These are phyloP conservation scores for Exophiala sp. DNA, from an alignment of 2,329 filamentous ascomycete species.

Conservation along the genomic window DNA sequence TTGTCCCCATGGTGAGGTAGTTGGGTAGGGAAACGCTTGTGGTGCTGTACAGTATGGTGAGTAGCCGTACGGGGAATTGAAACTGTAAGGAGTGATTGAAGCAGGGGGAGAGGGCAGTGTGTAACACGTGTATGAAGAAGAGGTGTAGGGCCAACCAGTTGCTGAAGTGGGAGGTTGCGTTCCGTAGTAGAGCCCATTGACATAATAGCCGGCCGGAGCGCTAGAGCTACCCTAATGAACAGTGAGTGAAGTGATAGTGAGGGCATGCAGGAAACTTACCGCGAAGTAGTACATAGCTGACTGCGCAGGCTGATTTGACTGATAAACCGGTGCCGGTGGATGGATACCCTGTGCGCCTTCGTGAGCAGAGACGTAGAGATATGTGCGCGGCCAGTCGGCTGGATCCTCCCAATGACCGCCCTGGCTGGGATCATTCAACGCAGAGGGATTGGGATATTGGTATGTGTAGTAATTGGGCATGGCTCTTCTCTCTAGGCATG, in stretches of 20 bases:
- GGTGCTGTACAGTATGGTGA: slow-evolving; percentile 26
- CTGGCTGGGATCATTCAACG: slow-evolving; percentile 12
- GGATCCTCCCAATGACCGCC: slow-evolving; percentile 23
- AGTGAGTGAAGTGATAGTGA: slow-evolving; percentile 8
- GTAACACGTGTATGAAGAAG: slow-evolving; percentile 24
- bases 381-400: slow-evolving; percentile 26
- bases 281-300: slow-evolving; percentile 23
- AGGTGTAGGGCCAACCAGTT: slow-evolving; percentile 27
- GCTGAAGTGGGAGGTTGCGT: slow-evolving; percentile 14
- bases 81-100: slow-evolving; percentile 10
- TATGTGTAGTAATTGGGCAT: slow-evolving; percentile 25
- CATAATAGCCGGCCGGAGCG: slow-evolving; percentile 24
- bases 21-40: not conserved
- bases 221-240: slow-evolving; percentile 19
- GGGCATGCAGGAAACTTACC: slow-evolving; percentile 7
- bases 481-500: slow-evolving; percentile 8
- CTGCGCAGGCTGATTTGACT: slow-evolving; percentile 20
- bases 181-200: slow-evolving; percentile 25
- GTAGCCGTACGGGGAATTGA: slow-evolving; percentile 16
- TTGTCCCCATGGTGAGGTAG: slow-evolving; percentile 12
- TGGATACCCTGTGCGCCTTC: slow-evolving; percentile 26
- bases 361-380: slow-evolving; percentile 25
- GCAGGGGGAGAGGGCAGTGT: slow-evolving; percentile 18
- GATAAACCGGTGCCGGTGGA: slow-evolving; percentile 27
- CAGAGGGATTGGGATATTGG: slow-evolving; percentile 21